phyloP scores from a whole-genome alignment of 306 rosid species.

The Abrus pulchellus region DNA sequence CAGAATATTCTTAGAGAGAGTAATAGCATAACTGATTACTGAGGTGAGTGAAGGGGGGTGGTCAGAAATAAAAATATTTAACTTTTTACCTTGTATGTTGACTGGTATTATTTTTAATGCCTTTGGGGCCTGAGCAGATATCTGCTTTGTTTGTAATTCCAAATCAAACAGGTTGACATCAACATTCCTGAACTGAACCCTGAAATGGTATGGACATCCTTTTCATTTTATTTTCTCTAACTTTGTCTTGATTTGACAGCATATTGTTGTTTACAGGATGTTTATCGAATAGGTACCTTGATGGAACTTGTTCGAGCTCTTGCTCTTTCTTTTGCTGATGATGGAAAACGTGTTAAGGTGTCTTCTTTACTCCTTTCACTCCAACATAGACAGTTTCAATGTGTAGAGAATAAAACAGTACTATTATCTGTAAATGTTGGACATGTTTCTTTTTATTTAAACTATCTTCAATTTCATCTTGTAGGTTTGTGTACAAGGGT shows the following conservation, averaged over 20 bases:
- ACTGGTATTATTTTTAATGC: slow-evolving; percentile 35
- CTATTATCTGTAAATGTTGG: not conserved
- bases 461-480: slow-evolving; percentile 37
- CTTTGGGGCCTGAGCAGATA: slow-evolving; percentile 43
- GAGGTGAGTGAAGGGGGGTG: slow-evolving; percentile 41
- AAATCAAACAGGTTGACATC: slow-evolving; percentile 80
- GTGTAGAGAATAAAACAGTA: slow-evolving; percentile 36
- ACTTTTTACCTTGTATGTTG: not conserved
- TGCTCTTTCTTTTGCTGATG: slow-evolving; percentile 96
- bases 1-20: slow-evolving; percentile 27
- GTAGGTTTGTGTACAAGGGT: slow-evolving; percentile 98
- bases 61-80: not conserved
- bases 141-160: slow-evolving; percentile 46
- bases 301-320: slow-evolving; percentile 86
- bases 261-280: slow-evolving; percentile 76
- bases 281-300: slow-evolving; percentile 95
- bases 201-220: slow-evolving; percentile 73
- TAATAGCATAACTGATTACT: slow-evolving; percentile 25
- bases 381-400: slow-evolving; percentile 21
- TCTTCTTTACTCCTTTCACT: slow-evolving; percentile 38
- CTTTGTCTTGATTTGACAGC: slow-evolving; percentile 50
- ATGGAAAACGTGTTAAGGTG: slow-evolving; percentile 95
- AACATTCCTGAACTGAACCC: slow-evolving; percentile 97
- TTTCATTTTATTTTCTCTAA: slow-evolving; percentile 16
- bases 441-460: slow-evolving; percentile 29